Evolutionary conservation across 2,329 filamentous ascomycete genomes (phyloP).

Genomic region (Cytospora chrysosperma): DNA sequence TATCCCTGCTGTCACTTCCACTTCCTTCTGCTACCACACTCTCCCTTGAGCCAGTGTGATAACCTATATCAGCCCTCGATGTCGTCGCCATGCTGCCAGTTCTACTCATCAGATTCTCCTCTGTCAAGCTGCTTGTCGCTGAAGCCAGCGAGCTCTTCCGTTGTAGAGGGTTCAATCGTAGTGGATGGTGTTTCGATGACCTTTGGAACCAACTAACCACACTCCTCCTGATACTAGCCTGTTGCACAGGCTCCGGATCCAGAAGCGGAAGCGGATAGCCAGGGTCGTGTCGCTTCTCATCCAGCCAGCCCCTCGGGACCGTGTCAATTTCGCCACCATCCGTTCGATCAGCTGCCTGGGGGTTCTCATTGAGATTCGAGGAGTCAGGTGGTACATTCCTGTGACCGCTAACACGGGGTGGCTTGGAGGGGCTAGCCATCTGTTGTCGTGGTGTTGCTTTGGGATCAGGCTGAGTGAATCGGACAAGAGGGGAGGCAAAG

Average conservation of each 20-base stretch:
- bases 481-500: not conserved
- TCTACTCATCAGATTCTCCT: not conserved
- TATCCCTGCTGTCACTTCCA: not conserved
- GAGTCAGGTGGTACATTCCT: constrained; percentile 3
- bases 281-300: constrained; percentile 20
- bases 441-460: not conserved
- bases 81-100: not conserved
- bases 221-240: constrained; percentile 18
- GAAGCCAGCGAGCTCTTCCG: constrained; percentile 5
- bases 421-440: constrained; percentile 4
- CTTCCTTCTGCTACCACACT: not conserved
- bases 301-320: constrained; percentile 12
- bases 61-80: not conserved
- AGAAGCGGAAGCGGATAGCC: constrained; percentile 4
- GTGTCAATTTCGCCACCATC: not conserved
- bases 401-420: not conserved
- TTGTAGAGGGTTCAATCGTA: constrained; percentile 11
- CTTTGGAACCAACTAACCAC: constrained; percentile 20
- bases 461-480: not conserved
- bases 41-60: not conserved
- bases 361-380: constrained; percentile 7
- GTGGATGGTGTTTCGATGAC: constrained; percentile 15
- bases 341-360: constrained; percentile 7
- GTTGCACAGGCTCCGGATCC: constrained; percentile 9
- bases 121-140: not conserved